Evolutionary conservation across 1,284 basidiomycete species (phyloP), one percentile per base, ranked within the genome.

Genomic region (Tausonia pullulans): DNA sequence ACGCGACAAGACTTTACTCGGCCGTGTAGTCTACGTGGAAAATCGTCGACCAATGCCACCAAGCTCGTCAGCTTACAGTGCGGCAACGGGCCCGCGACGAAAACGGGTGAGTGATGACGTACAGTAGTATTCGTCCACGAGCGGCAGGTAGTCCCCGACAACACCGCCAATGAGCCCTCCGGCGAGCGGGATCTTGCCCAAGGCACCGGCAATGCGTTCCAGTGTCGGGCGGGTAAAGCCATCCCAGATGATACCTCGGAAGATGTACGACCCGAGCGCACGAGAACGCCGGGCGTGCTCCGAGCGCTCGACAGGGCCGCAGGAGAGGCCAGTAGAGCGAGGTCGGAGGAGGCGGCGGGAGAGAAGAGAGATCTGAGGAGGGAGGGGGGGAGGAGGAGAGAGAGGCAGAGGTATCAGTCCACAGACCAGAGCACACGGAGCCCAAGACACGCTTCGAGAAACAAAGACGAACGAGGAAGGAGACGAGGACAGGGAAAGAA

Each of bases 41-140:
- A 44, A 3, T 14, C 6, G 48, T 13, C 39, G 13, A 43, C 13
- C 13, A 39, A 27, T 39, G 4, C 41, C 16, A 53, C 9, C 9
- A 39, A 55, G n/a, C 46, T 41, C 48, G 43, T 60, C 48, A 60
- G 45, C 40, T 11, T 45, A 5, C 3, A 3, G 13, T 43, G 39
- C 7, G 3, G 7, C 7, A 39, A 13, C 3, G 43, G 5, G 13
- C 3, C 41, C 16, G 46, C 5, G 43, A 52, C 41, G 13, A 13
- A 40, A 7, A 48, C 27, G 45, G 41, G 16, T 2, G n/a, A 59
- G n/a, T 7, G 5, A 6, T 48, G 7, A 82, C 89, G 72, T 71
- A 92, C 90, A 96, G 79, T 93, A 96, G 78, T 95, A 95, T 73
- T 93, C 89, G 75, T 97, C 88, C 69, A 97, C 90, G 71, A 97